phyloP scores from a whole-genome alignment of 108 stramenopile species.

The Schizochytrium sp. region DNA sequence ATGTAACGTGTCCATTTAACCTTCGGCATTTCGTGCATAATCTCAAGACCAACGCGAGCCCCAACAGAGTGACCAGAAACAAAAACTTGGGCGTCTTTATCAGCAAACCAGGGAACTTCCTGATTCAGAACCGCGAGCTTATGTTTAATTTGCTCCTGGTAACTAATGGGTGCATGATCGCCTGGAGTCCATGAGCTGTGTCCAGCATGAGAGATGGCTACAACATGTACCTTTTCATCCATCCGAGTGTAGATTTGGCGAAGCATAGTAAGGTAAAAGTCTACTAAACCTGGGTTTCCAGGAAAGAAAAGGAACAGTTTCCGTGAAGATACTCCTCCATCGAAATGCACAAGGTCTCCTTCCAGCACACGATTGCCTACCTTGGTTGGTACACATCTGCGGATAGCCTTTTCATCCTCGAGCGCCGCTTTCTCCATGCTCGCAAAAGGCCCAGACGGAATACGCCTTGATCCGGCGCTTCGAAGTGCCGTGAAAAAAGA shows the following conservation, averaged over 20 bases:
- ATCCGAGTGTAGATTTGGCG: not conserved
- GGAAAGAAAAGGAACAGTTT: constrained; percentile 14
- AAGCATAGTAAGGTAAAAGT: constrained; percentile 31
- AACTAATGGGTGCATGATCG: not conserved
- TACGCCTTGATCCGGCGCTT: not conserved
- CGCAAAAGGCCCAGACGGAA: not conserved
- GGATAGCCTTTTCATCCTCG: constrained; percentile 19
- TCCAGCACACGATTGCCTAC: constrained; percentile 24
- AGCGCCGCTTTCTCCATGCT: not conserved
- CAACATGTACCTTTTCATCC: not conserved
- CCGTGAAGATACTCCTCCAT: constrained; percentile 2
- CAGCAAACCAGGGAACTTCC: not conserved
- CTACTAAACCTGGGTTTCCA: constrained; percentile 45
- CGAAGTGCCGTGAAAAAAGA: not conserved
- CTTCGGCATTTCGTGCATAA: constrained; percentile 4
- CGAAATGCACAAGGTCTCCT: not conserved
- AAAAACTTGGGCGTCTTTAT: not conserved
- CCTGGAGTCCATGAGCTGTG: constrained; percentile 31
- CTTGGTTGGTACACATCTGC: constrained; percentile 4
- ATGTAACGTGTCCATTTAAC: not conserved
- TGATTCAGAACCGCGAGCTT: not conserved
- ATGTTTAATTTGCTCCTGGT: constrained; percentile 55
- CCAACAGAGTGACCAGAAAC: constrained; percentile 45
- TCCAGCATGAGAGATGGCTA: constrained; percentile 6
- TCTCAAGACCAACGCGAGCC: constrained; percentile 42